These are phyloP conservation scores for Lyophyllum atratum DNA, from an alignment of 768 basidiomycete genomes.

Conservation along the genomic window DNA sequence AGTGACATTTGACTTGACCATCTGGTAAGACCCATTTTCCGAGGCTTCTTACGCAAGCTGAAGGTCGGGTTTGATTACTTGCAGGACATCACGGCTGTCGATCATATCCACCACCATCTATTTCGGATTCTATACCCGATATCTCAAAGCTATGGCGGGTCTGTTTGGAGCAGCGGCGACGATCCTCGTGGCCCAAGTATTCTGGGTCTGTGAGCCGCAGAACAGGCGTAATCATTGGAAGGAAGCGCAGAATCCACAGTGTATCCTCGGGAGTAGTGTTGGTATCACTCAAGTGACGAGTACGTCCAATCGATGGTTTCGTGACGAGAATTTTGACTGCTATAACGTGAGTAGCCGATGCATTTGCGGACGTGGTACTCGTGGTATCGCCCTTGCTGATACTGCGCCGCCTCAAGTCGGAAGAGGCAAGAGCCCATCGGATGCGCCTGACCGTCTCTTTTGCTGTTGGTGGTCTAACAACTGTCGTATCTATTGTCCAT, in stretches of 20 bases:
- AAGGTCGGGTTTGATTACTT: background rate
- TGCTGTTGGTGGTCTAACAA: slow-evolving; percentile 4
- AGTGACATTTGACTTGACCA: background rate
- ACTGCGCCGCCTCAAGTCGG: slow-evolving; percentile 6
- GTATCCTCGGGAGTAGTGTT: slow-evolving; percentile 1
- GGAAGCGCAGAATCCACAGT: background rate
- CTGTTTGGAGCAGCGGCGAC: background rate
- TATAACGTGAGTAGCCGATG: slow-evolving; percentile 7
- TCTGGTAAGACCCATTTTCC: background rate
- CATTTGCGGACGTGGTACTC: slow-evolving; percentile 10
- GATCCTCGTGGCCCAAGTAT: slow-evolving; percentile 3
- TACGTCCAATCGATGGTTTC: background rate
- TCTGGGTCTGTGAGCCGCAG: slow-evolving; percentile 10
- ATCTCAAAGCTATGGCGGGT: background rate
- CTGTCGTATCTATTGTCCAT: slow-evolving; percentile 11
- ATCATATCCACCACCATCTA: background rate
- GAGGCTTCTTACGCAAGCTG: background rate
- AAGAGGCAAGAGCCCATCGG: background rate
- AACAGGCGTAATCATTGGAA: slow-evolving; percentile 11
- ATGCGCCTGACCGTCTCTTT: slow-evolving; percentile 6
- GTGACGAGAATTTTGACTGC: background rate
- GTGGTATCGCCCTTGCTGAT: slow-evolving; percentile 2
- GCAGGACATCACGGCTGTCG: slow-evolving; percentile 7
- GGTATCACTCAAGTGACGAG: slow-evolving; percentile 7
- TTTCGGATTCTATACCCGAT: slow-evolving; percentile 1